Evolutionary conservation across 2,329 filamentous ascomycete genomes (phyloP).

Genomic region (Reticulascus tulasneorum): DNA sequence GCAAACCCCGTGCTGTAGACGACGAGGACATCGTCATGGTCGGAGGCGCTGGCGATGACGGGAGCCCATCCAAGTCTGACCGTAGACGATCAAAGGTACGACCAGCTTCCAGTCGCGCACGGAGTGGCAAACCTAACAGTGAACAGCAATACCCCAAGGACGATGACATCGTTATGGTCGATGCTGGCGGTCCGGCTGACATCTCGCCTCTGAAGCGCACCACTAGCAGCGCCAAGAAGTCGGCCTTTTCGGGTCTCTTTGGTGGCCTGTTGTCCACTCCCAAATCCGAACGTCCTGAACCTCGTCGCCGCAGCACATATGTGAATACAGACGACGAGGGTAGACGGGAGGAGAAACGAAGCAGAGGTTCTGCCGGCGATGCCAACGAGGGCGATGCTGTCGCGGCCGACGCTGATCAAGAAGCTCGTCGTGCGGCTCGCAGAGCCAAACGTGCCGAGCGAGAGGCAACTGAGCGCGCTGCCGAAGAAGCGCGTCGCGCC

Average conservation of each 20-base stretch:
- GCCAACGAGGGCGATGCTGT: constrained; percentile 43
- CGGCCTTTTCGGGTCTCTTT: constrained; percentile 58
- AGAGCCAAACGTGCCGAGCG: constrained; percentile 53
- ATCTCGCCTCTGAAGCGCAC: constrained; percentile 27
- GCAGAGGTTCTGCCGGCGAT: constrained; percentile 38
- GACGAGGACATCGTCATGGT: constrained; percentile 50
- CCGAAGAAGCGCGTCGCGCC: constrained; percentile 52
- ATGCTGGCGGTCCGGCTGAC: constrained; percentile 27
- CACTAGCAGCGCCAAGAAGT: constrained; percentile 41
- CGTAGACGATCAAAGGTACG: constrained; percentile 27
- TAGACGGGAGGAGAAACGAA: constrained; percentile 31
- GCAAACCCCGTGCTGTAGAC: constrained; percentile 22
- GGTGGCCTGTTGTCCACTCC: constrained; percentile 51
- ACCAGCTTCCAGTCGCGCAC: no score
- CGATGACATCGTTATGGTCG: constrained; percentile 36
- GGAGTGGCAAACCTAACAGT: no score
- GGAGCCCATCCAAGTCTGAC: constrained; percentile 20
- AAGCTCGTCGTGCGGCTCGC: constrained; percentile 61
- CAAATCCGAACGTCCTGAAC: constrained; percentile 34
- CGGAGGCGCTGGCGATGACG: constrained; percentile 15
- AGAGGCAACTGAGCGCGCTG: constrained; percentile 44
- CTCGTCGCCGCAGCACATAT: constrained; percentile 47
- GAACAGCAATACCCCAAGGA: constrained; percentile 27
- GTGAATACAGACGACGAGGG: constrained; percentile 48
- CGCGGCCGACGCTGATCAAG: constrained; percentile 52